These are phyloP conservation scores for Chionographis japonica DNA, from an alignment of 106 monocot species.

Conservation along the genomic window DNA sequence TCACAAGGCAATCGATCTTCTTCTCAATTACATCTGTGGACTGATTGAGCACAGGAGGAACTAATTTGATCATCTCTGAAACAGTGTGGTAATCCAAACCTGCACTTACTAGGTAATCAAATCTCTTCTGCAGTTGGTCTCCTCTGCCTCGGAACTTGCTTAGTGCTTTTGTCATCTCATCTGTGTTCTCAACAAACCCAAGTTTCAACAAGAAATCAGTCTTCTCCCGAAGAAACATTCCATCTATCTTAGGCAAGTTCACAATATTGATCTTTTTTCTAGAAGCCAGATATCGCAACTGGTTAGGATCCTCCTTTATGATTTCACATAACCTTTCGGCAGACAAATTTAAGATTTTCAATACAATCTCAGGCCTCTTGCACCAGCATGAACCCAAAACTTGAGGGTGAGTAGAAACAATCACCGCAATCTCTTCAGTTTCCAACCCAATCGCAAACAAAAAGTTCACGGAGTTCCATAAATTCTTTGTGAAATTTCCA, in stretches of 20 bases:
- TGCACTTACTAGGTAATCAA: conserved; percentile 50
- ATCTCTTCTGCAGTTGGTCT: conserved; percentile 64
- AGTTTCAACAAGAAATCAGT: conserved; percentile 63
- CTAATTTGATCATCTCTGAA: conserved; percentile 45
- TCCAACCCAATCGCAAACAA: conserved; percentile 58
- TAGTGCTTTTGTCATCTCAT: conserved; percentile 60
- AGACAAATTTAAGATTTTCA: conserved; percentile 34
- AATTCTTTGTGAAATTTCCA: conserved; percentile 51
- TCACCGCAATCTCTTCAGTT: conserved; percentile 31
- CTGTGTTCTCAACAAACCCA: conserved; percentile 67
- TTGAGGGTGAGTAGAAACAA: conserved; percentile 48
- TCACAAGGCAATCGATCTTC: conserved; percentile 62
- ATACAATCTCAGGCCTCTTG: conserved; percentile 31
- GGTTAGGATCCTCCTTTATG: conserved; percentile 51
- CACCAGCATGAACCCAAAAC: conserved; percentile 42
- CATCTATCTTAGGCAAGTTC: conserved; percentile 26
- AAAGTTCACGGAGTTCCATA: conserved; percentile 54
- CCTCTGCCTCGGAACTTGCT: conserved; percentile 71
- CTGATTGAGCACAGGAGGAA: conserved; percentile 61
- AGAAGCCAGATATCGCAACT: conserved; percentile 35
- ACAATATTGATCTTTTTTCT: conserved; percentile 15
- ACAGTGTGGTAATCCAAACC: conserved; percentile 56
- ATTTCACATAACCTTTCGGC: conserved; percentile 34
- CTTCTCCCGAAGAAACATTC: conserved; percentile 54
- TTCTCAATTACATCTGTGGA: conserved; percentile 42